These are phyloP conservation scores for Hanseniaspora mollemarum DNA, from an alignment of 805 yeast genomes.

Conservation along the genomic window DNA sequence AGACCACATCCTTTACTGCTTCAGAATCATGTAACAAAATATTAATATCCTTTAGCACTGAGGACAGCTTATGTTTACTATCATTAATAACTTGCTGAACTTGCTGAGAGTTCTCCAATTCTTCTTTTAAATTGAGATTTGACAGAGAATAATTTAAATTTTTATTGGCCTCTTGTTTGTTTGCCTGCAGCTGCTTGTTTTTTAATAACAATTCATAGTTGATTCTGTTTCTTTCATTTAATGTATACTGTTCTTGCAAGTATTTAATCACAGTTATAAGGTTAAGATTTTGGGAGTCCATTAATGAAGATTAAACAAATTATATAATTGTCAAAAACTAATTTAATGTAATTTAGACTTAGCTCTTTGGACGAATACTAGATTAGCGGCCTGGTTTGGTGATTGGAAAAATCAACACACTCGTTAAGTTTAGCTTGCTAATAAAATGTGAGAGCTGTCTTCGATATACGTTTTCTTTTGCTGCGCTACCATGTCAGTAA, in stretches of 20 bases:
- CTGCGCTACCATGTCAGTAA: too few species aligned
- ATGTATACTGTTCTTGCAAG: constrained; percentile 51
- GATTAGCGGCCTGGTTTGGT: too few species aligned
- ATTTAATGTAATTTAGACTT: too few species aligned
- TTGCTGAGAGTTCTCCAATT: not conserved
- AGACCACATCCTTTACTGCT: not conserved
- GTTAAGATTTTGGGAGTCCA: constrained; percentile 5
- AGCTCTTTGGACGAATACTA: too few species aligned
- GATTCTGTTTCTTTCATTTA: constrained; percentile 47
- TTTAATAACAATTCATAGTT: constrained; percentile 38
- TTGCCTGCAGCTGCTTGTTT: constrained; percentile 9
- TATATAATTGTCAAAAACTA: not conserved
- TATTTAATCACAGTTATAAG: constrained; percentile 40
- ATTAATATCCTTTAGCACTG: constrained; percentile 8
- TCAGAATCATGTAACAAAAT: not conserved
- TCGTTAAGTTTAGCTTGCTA: too few species aligned
- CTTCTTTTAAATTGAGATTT: not conserved
- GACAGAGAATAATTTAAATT: not conserved
- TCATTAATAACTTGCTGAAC: not conserved
- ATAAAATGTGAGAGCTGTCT: too few species aligned
- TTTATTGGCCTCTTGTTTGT: not conserved
- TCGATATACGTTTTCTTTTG: too few species aligned
- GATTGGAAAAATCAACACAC: too few species aligned
- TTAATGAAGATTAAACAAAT: not conserved
- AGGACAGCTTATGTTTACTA: constrained; percentile 3